Conservation (phyloP, 78 protist genomes). For the Paratrimastix pyriformis region DNA sequence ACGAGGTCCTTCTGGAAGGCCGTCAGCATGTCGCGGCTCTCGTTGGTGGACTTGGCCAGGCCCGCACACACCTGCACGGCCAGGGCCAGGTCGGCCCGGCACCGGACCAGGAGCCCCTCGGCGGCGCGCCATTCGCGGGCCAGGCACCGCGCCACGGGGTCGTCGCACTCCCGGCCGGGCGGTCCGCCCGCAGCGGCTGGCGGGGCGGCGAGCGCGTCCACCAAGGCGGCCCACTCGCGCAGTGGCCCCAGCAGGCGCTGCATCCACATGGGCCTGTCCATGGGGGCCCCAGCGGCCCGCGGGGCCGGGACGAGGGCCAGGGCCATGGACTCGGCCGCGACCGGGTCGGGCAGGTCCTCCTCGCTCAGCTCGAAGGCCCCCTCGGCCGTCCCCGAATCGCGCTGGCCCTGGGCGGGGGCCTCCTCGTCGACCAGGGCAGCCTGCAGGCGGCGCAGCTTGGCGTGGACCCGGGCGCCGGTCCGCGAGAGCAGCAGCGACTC, state of each 20-base stretch:
- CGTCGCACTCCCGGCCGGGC: background rate
- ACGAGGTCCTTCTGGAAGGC: constrained; percentile 39
- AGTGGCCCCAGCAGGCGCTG: too few species aligned
- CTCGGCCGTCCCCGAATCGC: too few species aligned
- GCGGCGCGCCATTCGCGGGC: background rate
- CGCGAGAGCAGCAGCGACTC: constrained; percentile 42
- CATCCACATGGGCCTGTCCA: too few species aligned
- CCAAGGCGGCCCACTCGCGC: too few species aligned
- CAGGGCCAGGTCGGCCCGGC: background rate
- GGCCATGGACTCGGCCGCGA: too few species aligned
- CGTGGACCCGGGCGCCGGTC: background rate
- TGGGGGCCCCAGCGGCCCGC: too few species aligned
- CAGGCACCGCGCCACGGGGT: background rate
- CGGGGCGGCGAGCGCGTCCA: background rate
- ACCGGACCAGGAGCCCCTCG: background rate
- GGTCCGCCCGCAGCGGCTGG: background rate
- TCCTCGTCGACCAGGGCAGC: background rate
- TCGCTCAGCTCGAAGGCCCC: too few species aligned
- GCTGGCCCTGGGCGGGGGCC: too few species aligned
- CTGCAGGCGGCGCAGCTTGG: background rate
- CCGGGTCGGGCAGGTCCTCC: too few species aligned
- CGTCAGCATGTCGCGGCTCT: constrained; percentile 33
- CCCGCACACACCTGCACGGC: constrained; percentile 32
- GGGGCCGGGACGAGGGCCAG: too few species aligned
- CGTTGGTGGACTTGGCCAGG: constrained; percentile 53